Evolutionary conservation across 352 stramenopile species (phyloP).

Genomic region (Phytophthora hybrid): DNA sequence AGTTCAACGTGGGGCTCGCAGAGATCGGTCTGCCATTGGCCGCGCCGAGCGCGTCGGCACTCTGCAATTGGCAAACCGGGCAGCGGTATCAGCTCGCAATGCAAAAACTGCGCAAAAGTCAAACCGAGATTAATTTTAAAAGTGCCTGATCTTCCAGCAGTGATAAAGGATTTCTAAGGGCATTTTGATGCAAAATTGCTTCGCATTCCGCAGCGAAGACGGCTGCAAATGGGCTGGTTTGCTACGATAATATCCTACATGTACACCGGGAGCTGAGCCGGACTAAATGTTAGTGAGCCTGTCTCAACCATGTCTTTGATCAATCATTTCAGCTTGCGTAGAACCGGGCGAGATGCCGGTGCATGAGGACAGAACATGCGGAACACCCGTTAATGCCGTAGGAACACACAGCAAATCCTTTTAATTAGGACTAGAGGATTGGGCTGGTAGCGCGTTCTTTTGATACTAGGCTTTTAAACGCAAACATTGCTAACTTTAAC

Average conservation of each 20-base stretch:
- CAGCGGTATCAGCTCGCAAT: conserved; percentile 4
- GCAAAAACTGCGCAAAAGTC: conserved; percentile 4
- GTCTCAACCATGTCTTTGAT: conserved; percentile 17
- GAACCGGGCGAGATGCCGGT: neutral
- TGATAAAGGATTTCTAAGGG: neutral
- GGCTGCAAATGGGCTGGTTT: neutral
- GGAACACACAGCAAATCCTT: no score
- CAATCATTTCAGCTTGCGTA: conserved; percentile 1
- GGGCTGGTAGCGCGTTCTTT: no score
- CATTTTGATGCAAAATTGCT: neutral
- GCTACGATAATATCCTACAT: neutral
- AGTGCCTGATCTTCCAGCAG: neutral
- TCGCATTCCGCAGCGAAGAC: neutral
- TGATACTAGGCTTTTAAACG: no score
- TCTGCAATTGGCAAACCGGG: conserved; percentile 11
- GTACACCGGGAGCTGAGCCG: neutral
- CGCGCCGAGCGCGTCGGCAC: conserved; percentile 15
- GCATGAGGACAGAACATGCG: no score
- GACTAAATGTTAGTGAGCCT: neutral
- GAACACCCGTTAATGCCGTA: no score
- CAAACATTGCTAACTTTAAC: no score
- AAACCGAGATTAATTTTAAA: conserved; percentile 20
- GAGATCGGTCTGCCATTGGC: conserved; percentile 17
- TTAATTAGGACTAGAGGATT: no score
- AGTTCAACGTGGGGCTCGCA: conserved; percentile 13